Conservation (phyloP, 257 asterid species). For the Echites panduratus region DNA sequence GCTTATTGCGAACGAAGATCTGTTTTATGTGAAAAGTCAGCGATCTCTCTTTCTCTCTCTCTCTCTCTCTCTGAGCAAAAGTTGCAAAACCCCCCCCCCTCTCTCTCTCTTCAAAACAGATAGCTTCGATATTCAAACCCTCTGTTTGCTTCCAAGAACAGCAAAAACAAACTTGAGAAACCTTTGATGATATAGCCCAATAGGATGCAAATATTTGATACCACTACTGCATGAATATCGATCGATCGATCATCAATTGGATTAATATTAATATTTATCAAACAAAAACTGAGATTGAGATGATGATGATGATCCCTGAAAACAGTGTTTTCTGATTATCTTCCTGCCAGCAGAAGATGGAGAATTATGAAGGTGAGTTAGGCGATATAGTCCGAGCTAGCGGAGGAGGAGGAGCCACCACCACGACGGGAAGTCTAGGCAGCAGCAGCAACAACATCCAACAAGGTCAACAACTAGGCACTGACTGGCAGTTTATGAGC, state of each 20-base stretch:
- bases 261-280: neutral
- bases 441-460: neutral
- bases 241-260: too few relatives aligned
- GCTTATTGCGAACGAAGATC: constrained; percentile 1
- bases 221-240: too few relatives aligned
- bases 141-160: neutral
- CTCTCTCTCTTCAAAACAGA: neutral
- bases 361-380: constrained; percentile 66
- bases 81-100: neutral
- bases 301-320: neutral
- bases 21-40: constrained; percentile 12
- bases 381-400: constrained; percentile 63
- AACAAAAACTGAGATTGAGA: neutral
- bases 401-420: constrained; percentile 17
- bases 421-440: neutral
- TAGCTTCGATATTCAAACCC: neutral
- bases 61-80: neutral
- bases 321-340: constrained; percentile 7
- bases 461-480: constrained; percentile 2
- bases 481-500: constrained; percentile 47
- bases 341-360: constrained; percentile 35
- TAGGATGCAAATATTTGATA: neutral
- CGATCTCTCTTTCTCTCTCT: neutral
- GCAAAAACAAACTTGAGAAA: neutral
- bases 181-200: neutral